These are phyloP conservation scores for Penicillium sp. DNA, from an alignment of 2,329 filamentous ascomycete genomes.

Conservation along the genomic window DNA sequence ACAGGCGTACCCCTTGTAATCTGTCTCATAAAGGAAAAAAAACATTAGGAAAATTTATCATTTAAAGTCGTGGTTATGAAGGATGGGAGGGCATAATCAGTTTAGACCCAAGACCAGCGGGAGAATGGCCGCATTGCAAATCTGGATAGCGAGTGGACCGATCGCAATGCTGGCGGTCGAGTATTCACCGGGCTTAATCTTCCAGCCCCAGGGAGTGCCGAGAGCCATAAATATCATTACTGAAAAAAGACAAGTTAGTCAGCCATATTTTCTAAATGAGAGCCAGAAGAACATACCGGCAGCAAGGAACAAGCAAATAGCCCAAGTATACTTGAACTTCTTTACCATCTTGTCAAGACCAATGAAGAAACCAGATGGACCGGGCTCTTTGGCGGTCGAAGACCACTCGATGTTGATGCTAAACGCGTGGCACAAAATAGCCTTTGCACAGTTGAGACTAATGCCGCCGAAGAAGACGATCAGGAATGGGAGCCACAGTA, in stretches of 20 bases:
- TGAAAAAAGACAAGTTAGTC: constrained; percentile 5
- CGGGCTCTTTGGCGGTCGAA: constrained; percentile 78
- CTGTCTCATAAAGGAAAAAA: background rate
- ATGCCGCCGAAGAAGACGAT: constrained; percentile 81
- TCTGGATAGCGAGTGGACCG: constrained; percentile 61
- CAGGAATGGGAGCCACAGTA: constrained; percentile 62
- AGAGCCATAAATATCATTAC: constrained; percentile 30
- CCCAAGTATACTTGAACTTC: constrained; percentile 72
- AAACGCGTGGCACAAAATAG: constrained; percentile 75
- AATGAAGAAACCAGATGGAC: constrained; percentile 72
- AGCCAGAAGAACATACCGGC: constrained; percentile 18
- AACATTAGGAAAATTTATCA: background rate
- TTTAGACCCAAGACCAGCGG: constrained; percentile 13
- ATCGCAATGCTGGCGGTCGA: constrained; percentile 59
- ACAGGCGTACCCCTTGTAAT: background rate
- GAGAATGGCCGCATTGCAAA: constrained; percentile 9
- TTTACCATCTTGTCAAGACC: constrained; percentile 76
- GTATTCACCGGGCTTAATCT: constrained; percentile 31
- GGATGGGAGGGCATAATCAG: background rate
- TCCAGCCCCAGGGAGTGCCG: constrained; percentile 38
- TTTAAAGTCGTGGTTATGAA: background rate
- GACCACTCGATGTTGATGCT: constrained; percentile 85
- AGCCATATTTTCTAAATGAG: background rate
- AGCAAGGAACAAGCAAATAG: constrained; percentile 16
- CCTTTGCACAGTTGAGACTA: constrained; percentile 70